Conservation (phyloP, 305 asterid genomes). For the Solanum hybrid region DNA sequence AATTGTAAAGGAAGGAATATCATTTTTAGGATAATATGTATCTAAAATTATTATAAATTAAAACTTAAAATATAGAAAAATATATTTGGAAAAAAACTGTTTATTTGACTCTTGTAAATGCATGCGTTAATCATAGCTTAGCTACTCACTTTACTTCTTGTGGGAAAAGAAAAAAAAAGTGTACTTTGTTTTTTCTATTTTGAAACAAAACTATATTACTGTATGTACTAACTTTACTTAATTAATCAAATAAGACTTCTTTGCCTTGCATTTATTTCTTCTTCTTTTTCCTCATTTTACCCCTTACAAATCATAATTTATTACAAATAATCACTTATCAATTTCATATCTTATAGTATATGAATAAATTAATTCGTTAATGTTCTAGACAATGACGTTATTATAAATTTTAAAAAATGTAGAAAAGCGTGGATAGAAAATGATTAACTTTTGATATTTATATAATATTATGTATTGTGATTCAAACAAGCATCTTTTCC, state of each 20-base stretch:
- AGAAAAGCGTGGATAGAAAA: background rate
- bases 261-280: background rate
- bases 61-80: background rate
- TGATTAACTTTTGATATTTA: background rate
- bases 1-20: background rate
- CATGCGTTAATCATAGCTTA: background rate
- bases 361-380: background rate
- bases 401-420: background rate
- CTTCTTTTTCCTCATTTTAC: background rate
- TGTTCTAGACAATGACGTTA: background rate
- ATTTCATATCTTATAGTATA: background rate
- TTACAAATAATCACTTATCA: background rate
- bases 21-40: background rate
- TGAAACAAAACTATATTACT: background rate
- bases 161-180: no score
- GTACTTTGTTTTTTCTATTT: background rate
- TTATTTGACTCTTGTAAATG: background rate
- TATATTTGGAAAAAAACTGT: background rate
- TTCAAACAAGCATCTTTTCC: background rate
- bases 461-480: background rate
- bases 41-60: background rate
- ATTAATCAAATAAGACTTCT: background rate
- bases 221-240: background rate
- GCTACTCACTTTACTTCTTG: background rate
- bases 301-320: background rate